Evolutionary conservation across 1,139 yeast species (phyloP).

Genomic region (Entelexis sorbosivorans): DNA sequence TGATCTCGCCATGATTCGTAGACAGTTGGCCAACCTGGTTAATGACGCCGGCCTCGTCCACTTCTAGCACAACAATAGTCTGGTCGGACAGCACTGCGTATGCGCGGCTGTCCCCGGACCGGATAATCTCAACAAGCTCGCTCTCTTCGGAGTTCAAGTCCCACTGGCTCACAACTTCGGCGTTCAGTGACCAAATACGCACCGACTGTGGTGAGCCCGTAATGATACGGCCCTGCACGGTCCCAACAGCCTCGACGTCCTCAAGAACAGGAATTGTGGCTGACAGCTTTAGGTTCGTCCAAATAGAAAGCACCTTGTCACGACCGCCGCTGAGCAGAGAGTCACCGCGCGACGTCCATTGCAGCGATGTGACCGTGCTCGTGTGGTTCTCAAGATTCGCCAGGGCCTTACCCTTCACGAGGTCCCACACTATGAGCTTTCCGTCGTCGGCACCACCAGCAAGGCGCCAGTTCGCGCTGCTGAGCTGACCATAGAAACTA

Average conservation of each 20-base stretch:
- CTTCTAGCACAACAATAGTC: slow-evolving; percentile 47
- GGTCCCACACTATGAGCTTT: slow-evolving; percentile 77
- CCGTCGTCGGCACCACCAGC: slow-evolving; percentile 80
- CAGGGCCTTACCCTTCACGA: slow-evolving; percentile 63
- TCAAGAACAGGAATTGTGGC: slow-evolving; percentile 65
- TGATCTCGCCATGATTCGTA: slow-evolving; percentile 92
- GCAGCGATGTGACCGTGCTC: slow-evolving; percentile 79
- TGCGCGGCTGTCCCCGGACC: slow-evolving; percentile 21
- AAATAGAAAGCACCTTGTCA: slow-evolving; percentile 64
- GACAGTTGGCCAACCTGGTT: slow-evolving; percentile 47
- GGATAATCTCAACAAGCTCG: slow-evolving; percentile 17
- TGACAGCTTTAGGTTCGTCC: slow-evolving; percentile 43
- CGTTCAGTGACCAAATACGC: slow-evolving; percentile 18
- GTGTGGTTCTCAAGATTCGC: slow-evolving; percentile 60
- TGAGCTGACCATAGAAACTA: slow-evolving; percentile 55
- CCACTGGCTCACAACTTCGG: slow-evolving; percentile 20
- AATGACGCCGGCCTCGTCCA: slow-evolving; percentile 23
- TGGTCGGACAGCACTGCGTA: slow-evolving; percentile 66
- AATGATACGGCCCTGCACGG: slow-evolving; percentile 31
- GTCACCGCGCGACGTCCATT: slow-evolving; percentile 44
- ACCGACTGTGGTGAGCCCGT: slow-evolving; percentile 19
- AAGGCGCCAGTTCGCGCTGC: slow-evolving; percentile 62
- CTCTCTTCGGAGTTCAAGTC: slow-evolving; percentile 18
- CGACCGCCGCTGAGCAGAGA: slow-evolving; percentile 74
- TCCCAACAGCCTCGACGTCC: slow-evolving; percentile 74